Conservation (phyloP, 306 rosid species). For the Cotoneaster glaucophyllus region DNA sequence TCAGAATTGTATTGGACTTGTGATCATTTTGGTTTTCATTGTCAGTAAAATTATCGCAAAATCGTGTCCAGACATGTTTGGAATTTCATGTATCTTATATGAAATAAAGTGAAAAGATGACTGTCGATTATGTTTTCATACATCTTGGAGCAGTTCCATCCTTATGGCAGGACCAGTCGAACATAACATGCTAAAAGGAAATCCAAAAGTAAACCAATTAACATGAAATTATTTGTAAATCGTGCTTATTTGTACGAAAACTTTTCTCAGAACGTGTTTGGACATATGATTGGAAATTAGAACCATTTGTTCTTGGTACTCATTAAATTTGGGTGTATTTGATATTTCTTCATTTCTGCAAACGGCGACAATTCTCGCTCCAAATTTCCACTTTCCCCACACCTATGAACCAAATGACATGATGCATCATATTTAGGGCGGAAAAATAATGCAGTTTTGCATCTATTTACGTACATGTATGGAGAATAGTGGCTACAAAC, state of each 20-base stretch:
- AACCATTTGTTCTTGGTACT: conserved; percentile 20
- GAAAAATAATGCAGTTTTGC: not conserved
- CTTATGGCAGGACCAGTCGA: not conserved
- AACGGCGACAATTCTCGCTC: conserved; percentile 55
- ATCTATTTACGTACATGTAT: not conserved
- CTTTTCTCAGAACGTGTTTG: not conserved
- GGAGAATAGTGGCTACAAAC: not conserved
- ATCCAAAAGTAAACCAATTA: not conserved
- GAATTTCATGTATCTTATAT: too few species aligned
- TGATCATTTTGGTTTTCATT: not conserved
- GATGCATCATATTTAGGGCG: conserved; percentile 13
- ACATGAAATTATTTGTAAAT: not conserved
- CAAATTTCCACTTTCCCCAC: conserved; percentile 60
- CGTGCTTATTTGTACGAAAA: not conserved
- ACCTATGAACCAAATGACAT: conserved; percentile 49
- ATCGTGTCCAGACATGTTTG: not conserved
- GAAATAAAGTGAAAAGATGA: too few species aligned
- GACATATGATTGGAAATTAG: not conserved
- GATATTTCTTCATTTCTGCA: conserved; percentile 72
- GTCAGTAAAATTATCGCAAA: not conserved
- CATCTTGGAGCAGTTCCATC: too few species aligned
- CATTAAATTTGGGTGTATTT: conserved; percentile 73
- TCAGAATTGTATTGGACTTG: conserved; percentile 50
- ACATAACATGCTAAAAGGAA: not conserved
- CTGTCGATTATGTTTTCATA: too few species aligned